A percentile compares a stretch with the other conserved stretches of the same genome.
phyloP scores from a whole-genome alignment of 495 filamentous ascomycete genomes.

The Neurospora tetraspora region DNA sequence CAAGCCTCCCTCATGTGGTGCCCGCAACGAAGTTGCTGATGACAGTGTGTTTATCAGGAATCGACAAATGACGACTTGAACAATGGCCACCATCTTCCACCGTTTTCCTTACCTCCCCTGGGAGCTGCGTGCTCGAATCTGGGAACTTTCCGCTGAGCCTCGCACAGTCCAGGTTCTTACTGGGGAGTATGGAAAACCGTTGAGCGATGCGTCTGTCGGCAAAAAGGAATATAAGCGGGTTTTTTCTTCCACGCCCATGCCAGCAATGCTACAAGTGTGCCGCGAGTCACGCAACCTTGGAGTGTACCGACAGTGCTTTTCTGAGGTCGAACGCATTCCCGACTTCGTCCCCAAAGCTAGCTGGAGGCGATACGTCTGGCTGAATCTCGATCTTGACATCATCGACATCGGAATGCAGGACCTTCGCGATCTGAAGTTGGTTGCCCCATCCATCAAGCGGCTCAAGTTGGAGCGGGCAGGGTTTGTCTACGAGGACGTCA shows the following conservation, averaged over 20 bases:
- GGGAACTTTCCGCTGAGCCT: neutral
- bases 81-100: neutral
- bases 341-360: neutral
- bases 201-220: neutral
- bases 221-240: neutral
- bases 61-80: neutral
- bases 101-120: neutral
- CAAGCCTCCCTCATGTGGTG: neutral
- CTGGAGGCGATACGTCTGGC: neutral
- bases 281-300: neutral
- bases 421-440: neutral
- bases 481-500: neutral
- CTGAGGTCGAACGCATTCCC: neutral
- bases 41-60: neutral
- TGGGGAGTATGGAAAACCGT: neutral
- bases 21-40: neutral
- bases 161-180: neutral
- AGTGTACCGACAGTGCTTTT: neutral
- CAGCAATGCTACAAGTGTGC: neutral
- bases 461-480: neutral
- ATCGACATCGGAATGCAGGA: neutral
- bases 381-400: neutral
- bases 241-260: neutral
- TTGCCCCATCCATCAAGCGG: neutral
- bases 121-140: neutral